A percentile compares a stretch with the other conserved stretches of the same genome.
phyloP scores from a whole-genome alignment of 2,329 filamentous ascomycete species.

The Simplicillium sp. region DNA sequence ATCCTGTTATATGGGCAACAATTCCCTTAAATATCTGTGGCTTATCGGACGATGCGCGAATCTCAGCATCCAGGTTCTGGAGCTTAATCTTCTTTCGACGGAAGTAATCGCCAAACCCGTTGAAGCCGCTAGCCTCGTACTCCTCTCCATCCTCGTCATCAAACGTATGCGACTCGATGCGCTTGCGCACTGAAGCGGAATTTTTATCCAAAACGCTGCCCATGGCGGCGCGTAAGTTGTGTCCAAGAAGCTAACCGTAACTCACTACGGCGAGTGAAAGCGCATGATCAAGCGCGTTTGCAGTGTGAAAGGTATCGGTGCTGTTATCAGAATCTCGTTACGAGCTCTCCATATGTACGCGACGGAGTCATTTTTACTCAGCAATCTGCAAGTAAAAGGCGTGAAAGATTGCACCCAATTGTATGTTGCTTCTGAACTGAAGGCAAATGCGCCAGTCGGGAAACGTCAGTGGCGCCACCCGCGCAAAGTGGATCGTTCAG shows the following conservation, averaged over 20 bases:
- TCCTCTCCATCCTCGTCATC: constrained; percentile 80
- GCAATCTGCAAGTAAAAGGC: too few species aligned
- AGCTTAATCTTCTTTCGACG: constrained; percentile 94
- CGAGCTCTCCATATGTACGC: too few species aligned
- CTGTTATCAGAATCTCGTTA: too few species aligned
- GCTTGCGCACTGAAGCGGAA: constrained; percentile 51
- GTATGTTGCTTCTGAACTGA: too few species aligned
- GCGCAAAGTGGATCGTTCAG: constrained; percentile 25
- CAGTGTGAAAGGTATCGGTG: too few species aligned
- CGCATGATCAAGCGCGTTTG: too few species aligned
- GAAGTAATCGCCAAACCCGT: constrained; percentile 87
- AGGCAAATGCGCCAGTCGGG: too few species aligned
- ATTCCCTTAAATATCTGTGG: constrained; percentile 85
- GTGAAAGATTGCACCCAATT: too few species aligned
- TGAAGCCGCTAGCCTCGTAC: constrained; percentile 78
- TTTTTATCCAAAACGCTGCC: constrained; percentile 53
- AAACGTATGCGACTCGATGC: constrained; percentile 61
- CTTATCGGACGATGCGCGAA: constrained; percentile 60
- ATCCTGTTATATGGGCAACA: constrained; percentile 87
- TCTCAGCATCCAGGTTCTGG: constrained; percentile 81
- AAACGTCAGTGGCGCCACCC: constrained; percentile 10
- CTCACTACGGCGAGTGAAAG: too few species aligned
- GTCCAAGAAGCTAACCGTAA: not conserved
- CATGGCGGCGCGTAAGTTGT: constrained; percentile 29
- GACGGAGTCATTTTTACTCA: too few species aligned